Base-by-base conservation (phyloP, 352 stramenopile species). In the Phytophthora capsici region DNA sequence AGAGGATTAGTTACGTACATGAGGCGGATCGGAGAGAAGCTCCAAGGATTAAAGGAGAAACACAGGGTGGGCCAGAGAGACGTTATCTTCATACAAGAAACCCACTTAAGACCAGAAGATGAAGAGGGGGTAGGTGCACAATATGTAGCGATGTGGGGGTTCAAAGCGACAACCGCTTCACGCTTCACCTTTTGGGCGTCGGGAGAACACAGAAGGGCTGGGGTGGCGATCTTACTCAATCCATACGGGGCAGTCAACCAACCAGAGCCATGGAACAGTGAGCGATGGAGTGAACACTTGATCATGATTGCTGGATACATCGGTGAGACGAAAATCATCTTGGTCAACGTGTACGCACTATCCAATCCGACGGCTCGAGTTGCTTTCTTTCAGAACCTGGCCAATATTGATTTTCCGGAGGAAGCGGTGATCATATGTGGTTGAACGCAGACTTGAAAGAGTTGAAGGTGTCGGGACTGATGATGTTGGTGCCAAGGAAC, bases 351-450 rank as follows among this genome's bases (percentile, higher is more conserved):
- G 13, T 52, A 40, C 6, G 45, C 16, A 14, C 45, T 26, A 17
- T 38, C 45, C 1, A 3, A 12, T 5, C 36, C 36, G 6, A 12
- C 17, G 0, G 17, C 25, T 8, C 19, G 56, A 12, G 25, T 37
- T 1, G 9, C 16, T 3, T 63, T 63, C 19, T 44, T 45, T 8
- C 16, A 34, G 30, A 5, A 1, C 6, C 8, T 64, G 10, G 8
- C 25, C 2, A 8, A 34, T 9, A 50, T 64, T 8, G 2, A 5
- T 0, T 64, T 64, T 37, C 56, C 37, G 13, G 10, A 16, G 2
- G 46, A 64, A 4, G 3, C 26, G 10, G 40, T 17, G 6, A 12
- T 64, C 1, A 38, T 64, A 14, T 51, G 22, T 6, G 56, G 55
- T 19, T 2, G 12, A 52, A 1, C 1, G 0, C 2, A 10, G 23